Conservation (phyloP, 805 yeast species). For the Nakazawaea ishiwadae region DNA sequence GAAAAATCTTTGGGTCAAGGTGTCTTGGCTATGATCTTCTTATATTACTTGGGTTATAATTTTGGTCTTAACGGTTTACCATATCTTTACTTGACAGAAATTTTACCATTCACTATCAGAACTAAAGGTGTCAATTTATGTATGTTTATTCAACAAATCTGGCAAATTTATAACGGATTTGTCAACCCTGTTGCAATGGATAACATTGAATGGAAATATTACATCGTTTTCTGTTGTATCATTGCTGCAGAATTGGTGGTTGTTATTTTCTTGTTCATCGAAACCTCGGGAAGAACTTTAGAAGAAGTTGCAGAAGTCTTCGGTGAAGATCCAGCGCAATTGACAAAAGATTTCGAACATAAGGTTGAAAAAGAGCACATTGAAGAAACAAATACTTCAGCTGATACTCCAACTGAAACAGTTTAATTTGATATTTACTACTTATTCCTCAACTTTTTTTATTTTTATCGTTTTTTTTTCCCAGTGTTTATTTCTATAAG, state of each 20-base stretch:
- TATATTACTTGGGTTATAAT: conserved; percentile 38
- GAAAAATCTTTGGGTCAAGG: conserved; percentile 38
- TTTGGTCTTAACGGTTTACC: conserved; percentile 42
- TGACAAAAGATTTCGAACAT: conserved; percentile 22
- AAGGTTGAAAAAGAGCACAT: conserved; percentile 13
- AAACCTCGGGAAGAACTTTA: conserved; percentile 32
- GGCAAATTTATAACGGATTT: conserved; percentile 28
- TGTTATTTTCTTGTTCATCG: conserved; percentile 29
- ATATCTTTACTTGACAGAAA: conserved; percentile 40
- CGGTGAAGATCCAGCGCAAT: conserved; percentile 21
- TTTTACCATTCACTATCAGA: conserved; percentile 23
- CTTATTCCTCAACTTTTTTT: too few relatives aligned
- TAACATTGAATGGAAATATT: conserved; percentile 30
- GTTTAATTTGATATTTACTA: neutral
- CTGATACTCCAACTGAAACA: neutral
- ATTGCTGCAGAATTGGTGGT: conserved; percentile 23
- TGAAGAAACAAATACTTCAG: conserved; percentile 19
- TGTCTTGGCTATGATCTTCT: conserved; percentile 47
- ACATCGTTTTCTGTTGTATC: conserved; percentile 30
- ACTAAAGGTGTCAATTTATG: conserved; percentile 21
- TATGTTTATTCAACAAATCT: conserved; percentile 18
- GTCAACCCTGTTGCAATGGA: conserved; percentile 33
- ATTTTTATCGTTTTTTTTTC: too few relatives aligned
- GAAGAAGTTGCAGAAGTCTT: conserved; percentile 35
- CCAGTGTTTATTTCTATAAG: too few relatives aligned